These are phyloP conservation scores for Cystobasidiaceae sp. DNA, from an alignment of 1,284 basidiomycete genomes.

Conservation along the genomic window DNA sequence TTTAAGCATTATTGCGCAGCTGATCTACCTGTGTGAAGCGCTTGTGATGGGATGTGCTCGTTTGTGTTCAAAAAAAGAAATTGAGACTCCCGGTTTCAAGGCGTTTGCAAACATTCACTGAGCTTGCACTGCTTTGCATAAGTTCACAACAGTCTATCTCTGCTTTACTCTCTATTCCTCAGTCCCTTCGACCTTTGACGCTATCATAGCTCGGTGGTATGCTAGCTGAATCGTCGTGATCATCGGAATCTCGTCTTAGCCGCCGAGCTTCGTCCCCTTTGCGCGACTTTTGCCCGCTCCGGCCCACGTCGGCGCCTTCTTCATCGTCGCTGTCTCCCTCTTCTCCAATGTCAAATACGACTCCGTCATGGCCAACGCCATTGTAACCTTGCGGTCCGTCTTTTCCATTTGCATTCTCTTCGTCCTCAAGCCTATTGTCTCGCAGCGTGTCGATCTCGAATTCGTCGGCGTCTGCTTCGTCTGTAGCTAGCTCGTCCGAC, in stretches of 20 bases:
- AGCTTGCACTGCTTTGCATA: too few species aligned
- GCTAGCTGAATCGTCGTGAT: neutral
- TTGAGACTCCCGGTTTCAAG: too few species aligned
- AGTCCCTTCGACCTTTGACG: neutral
- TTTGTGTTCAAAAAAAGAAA: too few species aligned
- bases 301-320: constrained; percentile 3
- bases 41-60: too few species aligned
- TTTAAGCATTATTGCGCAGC: too few species aligned
- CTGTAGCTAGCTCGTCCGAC: constrained; percentile 77
- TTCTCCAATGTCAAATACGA: constrained; percentile 36
- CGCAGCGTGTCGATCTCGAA: constrained; percentile 77
- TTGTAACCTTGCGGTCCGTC: constrained; percentile 7
- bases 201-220: constrained; percentile 17
- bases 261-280: constrained; percentile 6
- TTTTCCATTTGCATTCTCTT: constrained; percentile 29
- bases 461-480: constrained; percentile 87
- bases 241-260: neutral
- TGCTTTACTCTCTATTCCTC: too few species aligned
- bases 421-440: constrained; percentile 41
- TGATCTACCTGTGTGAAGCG: too few species aligned
- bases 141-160: too few species aligned
- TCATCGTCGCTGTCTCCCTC: constrained; percentile 31
- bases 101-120: too few species aligned
- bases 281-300: neutral
- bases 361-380: constrained; percentile 28